These are phyloP conservation scores for Cryphonectria parasitica DNA, from an alignment of 2,329 filamentous ascomycete genomes.

Conservation along the genomic window DNA sequence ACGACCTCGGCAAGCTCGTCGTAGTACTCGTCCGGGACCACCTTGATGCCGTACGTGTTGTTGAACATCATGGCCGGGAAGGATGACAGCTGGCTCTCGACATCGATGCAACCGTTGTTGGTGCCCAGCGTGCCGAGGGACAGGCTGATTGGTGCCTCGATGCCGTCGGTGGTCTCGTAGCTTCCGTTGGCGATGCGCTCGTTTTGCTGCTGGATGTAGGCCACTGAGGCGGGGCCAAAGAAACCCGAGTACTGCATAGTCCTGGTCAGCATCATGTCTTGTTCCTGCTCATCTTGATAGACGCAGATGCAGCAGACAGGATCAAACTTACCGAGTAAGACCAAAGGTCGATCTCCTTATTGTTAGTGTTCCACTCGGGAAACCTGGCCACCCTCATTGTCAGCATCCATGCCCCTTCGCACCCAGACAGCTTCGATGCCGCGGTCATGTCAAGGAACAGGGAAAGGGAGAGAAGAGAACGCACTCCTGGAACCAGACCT, in stretches of 20 bases:
- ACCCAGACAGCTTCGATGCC: neutral
- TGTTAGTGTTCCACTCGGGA: constrained; percentile 52
- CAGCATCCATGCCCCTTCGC: neutral
- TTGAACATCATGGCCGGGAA: constrained; percentile 32
- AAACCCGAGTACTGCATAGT: constrained; percentile 36
- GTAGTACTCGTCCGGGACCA: constrained; percentile 27
- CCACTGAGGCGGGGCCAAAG: constrained; percentile 37
- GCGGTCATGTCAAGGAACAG: neutral
- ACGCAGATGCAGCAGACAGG: neutral
- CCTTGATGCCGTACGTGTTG: constrained; percentile 30
- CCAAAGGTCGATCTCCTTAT: constrained; percentile 57
- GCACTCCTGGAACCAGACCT: constrained; percentile 56
- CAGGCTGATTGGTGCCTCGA: constrained; percentile 30
- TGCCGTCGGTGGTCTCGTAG: constrained; percentile 19
- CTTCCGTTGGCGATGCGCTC: constrained; percentile 30
- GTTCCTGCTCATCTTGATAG: neutral
- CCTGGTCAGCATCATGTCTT: neutral
- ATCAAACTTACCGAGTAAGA: constrained; percentile 26
- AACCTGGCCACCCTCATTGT: constrained; percentile 39
- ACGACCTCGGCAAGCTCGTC: constrained; percentile 18
- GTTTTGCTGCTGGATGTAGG: constrained; percentile 36
- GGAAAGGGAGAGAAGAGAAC: neutral
- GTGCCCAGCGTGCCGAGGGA: constrained; percentile 36
- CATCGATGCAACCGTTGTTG: constrained; percentile 36
- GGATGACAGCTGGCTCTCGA: constrained; percentile 31